These are phyloP conservation scores for Rutstroemia sp. DNA, from an alignment of 2,329 filamentous ascomycete genomes.

Conservation along the genomic window DNA sequence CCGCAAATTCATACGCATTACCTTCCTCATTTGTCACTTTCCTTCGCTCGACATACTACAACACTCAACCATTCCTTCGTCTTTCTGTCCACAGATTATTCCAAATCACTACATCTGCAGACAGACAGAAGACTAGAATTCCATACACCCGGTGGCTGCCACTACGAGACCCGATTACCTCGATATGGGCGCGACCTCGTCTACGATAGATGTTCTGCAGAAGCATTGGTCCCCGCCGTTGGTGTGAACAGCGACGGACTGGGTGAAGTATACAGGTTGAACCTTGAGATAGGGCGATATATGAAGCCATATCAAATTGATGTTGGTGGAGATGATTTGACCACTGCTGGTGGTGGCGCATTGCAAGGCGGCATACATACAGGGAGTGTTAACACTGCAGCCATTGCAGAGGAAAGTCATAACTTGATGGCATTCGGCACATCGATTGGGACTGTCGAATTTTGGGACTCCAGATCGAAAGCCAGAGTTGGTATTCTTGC, in stretches of 20 bases:
- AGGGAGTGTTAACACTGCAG: constrained; percentile 79
- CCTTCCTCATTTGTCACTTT: constrained; percentile 86
- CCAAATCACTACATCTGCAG: constrained; percentile 90
- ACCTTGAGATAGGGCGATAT: constrained; percentile 85
- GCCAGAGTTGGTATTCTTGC: constrained; percentile 72
- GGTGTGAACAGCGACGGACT: constrained; percentile 78
- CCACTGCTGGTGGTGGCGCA: constrained; percentile 58
- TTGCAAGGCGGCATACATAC: constrained; percentile 81
- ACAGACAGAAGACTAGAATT: constrained; percentile 88
- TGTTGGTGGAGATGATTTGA: constrained; percentile 74
- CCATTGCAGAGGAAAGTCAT: constrained; percentile 82
- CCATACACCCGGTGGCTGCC: constrained; percentile 80
- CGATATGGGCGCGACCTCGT: constrained; percentile 85
- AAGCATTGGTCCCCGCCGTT: constrained; percentile 80
- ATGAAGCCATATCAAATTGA: constrained; percentile 92
- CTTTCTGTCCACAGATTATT: constrained; percentile 82
- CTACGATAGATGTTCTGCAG: constrained; percentile 75
- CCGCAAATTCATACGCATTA: constrained; percentile 94
- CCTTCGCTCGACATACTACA: constrained; percentile 85
- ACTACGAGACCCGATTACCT: constrained; percentile 84
- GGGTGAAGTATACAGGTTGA: constrained; percentile 89
- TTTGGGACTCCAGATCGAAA: constrained; percentile 87
- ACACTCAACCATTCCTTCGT: constrained; percentile 87
- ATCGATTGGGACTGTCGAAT: constrained; percentile 89
- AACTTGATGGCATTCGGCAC: constrained; percentile 91